phyloP scores from a whole-genome alignment of 2,329 filamentous ascomycete species.

The Colletotrichum lini region DNA sequence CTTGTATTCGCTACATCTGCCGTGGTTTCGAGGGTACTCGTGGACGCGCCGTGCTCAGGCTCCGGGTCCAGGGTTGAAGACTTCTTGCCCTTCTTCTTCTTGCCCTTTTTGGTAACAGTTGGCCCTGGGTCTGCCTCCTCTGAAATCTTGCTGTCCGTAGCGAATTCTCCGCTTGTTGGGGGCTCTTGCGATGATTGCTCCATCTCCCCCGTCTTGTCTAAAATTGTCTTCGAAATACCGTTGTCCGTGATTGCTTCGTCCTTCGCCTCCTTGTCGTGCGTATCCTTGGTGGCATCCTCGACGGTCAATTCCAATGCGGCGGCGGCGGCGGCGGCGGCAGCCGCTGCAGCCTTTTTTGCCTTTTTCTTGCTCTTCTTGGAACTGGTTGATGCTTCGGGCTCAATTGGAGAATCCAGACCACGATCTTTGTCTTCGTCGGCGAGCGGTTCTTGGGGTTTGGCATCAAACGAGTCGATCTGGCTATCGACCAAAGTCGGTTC shows the following conservation, averaged over 20 bases:
- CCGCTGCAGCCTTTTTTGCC: conserved; percentile 41
- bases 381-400: conserved; percentile 37
- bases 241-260: conserved; percentile 26
- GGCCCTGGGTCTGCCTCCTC: conserved; percentile 42
- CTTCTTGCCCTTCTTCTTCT: conserved; percentile 56
- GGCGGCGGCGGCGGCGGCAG: neutral
- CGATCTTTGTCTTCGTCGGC: conserved; percentile 24
- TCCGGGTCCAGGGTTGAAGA: conserved; percentile 41
- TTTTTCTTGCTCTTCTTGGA: conserved; percentile 51
- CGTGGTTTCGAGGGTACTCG: conserved; percentile 38
- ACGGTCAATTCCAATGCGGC: neutral
- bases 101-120: conserved; percentile 52
- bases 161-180: conserved; percentile 32
- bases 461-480: conserved; percentile 28
- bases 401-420: conserved; percentile 11
- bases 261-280: conserved; percentile 29
- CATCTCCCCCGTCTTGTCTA: conserved; percentile 37
- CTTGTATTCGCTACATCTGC: conserved; percentile 43
- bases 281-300: conserved; percentile 9
- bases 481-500: conserved; percentile 30
- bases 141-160: conserved; percentile 37
- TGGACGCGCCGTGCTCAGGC: conserved; percentile 38
- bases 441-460: conserved; percentile 30
- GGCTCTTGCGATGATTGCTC: conserved; percentile 34
- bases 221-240: conserved; percentile 18